Conservation (phyloP, 202 grass and related monocot genomes). For the Zoysia matrella region DNA sequence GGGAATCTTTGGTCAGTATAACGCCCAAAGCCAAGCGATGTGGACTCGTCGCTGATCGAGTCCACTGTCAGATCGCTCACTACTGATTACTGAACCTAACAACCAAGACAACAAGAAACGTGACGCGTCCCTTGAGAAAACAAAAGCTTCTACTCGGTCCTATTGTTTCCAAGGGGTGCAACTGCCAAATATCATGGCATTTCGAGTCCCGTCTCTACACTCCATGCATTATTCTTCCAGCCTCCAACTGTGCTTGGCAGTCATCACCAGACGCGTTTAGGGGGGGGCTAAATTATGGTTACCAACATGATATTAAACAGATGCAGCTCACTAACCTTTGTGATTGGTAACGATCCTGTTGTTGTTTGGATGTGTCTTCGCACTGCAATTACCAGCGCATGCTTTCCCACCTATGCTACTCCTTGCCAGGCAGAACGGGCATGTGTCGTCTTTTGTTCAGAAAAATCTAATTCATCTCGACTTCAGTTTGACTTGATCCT, state of each 20-base stretch:
- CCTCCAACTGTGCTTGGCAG: no score
- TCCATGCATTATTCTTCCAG: no score
- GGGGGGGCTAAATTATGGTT: neutral
- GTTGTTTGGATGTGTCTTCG: neutral
- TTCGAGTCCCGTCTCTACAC: neutral
- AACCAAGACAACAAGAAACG: neutral
- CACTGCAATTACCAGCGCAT: no score
- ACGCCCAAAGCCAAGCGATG: neutral
- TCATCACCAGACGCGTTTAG: constrained; percentile 13
- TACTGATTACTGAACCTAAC: no score
- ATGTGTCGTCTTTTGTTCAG: no score
- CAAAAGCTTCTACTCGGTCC: neutral
- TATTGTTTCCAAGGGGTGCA: neutral
- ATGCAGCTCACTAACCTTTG: constrained; percentile 1
- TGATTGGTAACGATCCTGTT: constrained; percentile 6
- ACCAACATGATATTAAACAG: neutral
- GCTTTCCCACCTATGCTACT: no score
- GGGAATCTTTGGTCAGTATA: neutral
- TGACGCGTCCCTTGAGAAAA: neutral
- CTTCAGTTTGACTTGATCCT: no score
- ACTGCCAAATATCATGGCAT: neutral
- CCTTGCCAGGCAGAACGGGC: no score
- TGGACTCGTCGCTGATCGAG: no score
- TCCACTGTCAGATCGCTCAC: no score
- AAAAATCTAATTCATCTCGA: no score